Evolutionary conservation across 1,284 basidiomycete species (phyloP).

Genomic region (Microbotryum silenes-acaulis): DNA sequence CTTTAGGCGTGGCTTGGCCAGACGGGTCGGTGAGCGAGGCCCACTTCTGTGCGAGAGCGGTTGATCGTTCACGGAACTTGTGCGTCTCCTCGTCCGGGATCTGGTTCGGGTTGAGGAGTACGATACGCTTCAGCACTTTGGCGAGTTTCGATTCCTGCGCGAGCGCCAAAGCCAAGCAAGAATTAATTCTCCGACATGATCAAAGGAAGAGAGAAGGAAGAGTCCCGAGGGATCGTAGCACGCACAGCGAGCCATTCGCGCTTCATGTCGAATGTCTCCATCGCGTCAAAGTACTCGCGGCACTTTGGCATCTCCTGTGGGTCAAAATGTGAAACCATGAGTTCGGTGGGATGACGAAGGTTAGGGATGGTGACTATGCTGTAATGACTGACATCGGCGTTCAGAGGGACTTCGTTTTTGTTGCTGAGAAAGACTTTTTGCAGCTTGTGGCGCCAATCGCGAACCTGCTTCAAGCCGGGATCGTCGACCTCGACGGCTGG

Average conservation of each 20-base stretch:
- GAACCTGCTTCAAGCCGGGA: slow-evolving; percentile 45
- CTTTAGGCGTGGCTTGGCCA: background rate
- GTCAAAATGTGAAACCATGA: background rate
- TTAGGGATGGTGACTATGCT: background rate
- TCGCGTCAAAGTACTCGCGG: slow-evolving; percentile 66
- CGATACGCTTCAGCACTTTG: slow-evolving; percentile 95
- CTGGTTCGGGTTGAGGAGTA: slow-evolving; percentile 53
- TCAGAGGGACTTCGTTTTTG: slow-evolving; percentile 36
- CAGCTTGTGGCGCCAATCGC: slow-evolving; percentile 80
- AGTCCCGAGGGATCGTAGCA: slow-evolving; percentile 21
- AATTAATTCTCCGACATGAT: background rate
- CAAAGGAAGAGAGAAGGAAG: slow-evolving; percentile 5
- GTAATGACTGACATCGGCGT: slow-evolving; percentile 35
- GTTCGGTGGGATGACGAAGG: background rate
- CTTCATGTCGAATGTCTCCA: slow-evolving; percentile 80
- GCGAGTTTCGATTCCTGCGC: slow-evolving; percentile 85
- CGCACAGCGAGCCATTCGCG: slow-evolving; percentile 70
- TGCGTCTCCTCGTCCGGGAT: slow-evolving; percentile 79
- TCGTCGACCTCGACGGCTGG: slow-evolving; percentile 42
- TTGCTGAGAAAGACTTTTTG: slow-evolving; percentile 78
- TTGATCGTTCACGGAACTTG: slow-evolving; percentile 68
- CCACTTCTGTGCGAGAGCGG: slow-evolving; percentile 45
- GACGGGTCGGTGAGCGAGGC: slow-evolving; percentile 15
- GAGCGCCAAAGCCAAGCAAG: background rate
- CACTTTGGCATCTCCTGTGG: slow-evolving; percentile 45